phyloP scores from a whole-genome alignment of 352 stramenopile species.

The Phytophthora vignae region DNA sequence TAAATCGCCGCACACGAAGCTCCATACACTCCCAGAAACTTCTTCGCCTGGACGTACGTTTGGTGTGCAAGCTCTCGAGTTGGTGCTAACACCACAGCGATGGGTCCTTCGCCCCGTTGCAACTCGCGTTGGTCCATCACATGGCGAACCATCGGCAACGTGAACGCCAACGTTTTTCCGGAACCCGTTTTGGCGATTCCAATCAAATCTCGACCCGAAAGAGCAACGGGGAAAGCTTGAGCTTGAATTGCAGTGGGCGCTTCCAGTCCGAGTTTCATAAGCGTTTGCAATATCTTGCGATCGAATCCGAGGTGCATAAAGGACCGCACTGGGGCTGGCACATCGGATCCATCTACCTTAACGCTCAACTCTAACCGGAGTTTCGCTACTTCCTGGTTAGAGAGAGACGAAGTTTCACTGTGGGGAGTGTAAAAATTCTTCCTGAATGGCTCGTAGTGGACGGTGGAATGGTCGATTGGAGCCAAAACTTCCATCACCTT shows the following conservation, averaged over 20 bases:
- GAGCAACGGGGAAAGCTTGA: conserved; percentile 83
- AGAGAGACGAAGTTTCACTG: conserved; percentile 48
- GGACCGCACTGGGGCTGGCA: conserved; percentile 72
- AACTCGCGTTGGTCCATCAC: conserved; percentile 90
- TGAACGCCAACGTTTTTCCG: conserved; percentile 98
- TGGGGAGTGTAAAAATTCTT: conserved; percentile 80
- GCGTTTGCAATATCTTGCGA: conserved; percentile 65
- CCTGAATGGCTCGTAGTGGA: conserved; percentile 86
- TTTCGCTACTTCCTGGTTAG: conserved; percentile 41
- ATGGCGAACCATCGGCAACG: conserved; percentile 93
- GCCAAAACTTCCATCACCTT: conserved; percentile 80
- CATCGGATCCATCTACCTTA: conserved; percentile 52
- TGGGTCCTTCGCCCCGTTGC: conserved; percentile 74
- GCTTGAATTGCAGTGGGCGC: conserved; percentile 84
- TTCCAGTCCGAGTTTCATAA: conserved; percentile 79
- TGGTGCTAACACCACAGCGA: conserved; percentile 81
- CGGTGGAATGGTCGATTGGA: conserved; percentile 69
- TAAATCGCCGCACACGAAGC: conserved; percentile 83
- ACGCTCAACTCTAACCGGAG: conserved; percentile 62
- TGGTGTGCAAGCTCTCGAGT: conserved; percentile 88
- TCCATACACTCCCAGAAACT: conserved; percentile 75
- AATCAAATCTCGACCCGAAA: conserved; percentile 83
- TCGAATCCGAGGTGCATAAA: conserved; percentile 82
- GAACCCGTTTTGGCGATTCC: conserved; percentile 96
- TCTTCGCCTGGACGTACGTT: conserved; percentile 86